Conservation (phyloP, 306 rosid species). For the Lathyrus oleraceus region DNA sequence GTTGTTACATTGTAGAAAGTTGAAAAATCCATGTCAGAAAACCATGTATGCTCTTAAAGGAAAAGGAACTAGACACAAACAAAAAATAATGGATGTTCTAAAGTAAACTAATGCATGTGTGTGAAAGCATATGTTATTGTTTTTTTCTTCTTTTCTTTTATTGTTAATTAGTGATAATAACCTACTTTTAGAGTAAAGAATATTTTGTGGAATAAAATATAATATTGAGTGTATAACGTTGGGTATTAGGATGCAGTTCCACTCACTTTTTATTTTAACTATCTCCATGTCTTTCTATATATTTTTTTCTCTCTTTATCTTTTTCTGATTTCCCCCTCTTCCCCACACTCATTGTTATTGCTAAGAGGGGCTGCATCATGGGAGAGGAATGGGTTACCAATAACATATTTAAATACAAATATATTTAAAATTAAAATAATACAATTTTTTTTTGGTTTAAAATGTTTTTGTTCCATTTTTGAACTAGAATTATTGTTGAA, state of each 20-base stretch:
- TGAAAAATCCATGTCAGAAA: constrained; percentile 41
- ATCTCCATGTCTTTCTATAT: no score
- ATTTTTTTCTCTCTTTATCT: no score
- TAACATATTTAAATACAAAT: no score
- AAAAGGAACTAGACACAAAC: constrained; percentile 17
- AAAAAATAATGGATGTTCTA: constrained; percentile 3
- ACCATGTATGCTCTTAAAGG: constrained; percentile 32
- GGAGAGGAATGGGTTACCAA: no score
- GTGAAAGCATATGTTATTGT: background rate
- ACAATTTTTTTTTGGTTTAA: no score
- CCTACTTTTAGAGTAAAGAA: constrained; percentile 14
- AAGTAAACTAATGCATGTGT: constrained; percentile 7
- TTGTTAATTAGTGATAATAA: background rate
- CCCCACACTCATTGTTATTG: no score
- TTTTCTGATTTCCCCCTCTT: no score
- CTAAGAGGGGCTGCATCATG: no score
- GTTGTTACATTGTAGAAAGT: constrained; percentile 20
- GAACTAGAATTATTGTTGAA: no score
- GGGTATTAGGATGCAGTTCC: background rate
- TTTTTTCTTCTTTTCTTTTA: background rate
- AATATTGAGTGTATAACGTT: background rate
- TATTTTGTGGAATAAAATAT: background rate
- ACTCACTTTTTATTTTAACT: background rate
- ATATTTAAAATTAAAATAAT: no score
- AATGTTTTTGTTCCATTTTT: no score